A percentile compares a stretch with the other conserved stretches of the same genome.
Evolutionary conservation across 345 rosid genomes (phyloP).

Genomic region (Diplotaxis tenuifolia): DNA sequence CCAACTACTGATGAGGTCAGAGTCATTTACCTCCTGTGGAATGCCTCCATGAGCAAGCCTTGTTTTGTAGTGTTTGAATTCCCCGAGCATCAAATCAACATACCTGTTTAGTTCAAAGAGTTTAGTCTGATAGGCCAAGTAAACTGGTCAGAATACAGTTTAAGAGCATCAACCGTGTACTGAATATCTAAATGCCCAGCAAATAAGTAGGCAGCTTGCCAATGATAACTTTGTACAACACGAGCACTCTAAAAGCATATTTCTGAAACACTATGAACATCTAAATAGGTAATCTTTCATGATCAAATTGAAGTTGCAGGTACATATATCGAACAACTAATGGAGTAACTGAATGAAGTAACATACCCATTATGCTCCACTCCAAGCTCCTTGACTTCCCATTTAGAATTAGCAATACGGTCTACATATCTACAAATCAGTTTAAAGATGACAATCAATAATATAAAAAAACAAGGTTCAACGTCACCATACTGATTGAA

Average conservation of each 20-base stretch:
- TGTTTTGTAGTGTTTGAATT: conserved; percentile 88
- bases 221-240: conserved; percentile 1
- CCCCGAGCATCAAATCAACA: conserved; percentile 93
- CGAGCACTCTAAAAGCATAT: background rate
- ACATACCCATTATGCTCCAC: conserved; percentile 97
- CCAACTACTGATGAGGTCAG: conserved; percentile 7
- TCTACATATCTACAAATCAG: conserved; percentile 72
- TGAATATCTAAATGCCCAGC: conserved; percentile 11
- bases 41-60: conserved; percentile 94
- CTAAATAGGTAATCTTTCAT: background rate
- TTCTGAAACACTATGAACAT: background rate
- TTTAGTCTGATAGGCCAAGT: conserved; percentile 5
- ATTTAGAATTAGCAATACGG: conserved; percentile 84
- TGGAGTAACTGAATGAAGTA: conserved; percentile 22
- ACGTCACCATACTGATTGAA: background rate
- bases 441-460: conserved; percentile 16
- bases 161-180: conserved; percentile 5
- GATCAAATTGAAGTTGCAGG: background rate
- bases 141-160: conserved; percentile 5
- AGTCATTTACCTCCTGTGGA: conserved; percentile 66
- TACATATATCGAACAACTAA: background rate
- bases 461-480: background rate
- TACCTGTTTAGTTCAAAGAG: conserved; percentile 49
- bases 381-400: conserved; percentile 98
- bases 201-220: conserved; percentile 5